phyloP scores from a whole-genome alignment of 225 moss, liverwort and hornwort species.

The Sphagnum contortum region DNA sequence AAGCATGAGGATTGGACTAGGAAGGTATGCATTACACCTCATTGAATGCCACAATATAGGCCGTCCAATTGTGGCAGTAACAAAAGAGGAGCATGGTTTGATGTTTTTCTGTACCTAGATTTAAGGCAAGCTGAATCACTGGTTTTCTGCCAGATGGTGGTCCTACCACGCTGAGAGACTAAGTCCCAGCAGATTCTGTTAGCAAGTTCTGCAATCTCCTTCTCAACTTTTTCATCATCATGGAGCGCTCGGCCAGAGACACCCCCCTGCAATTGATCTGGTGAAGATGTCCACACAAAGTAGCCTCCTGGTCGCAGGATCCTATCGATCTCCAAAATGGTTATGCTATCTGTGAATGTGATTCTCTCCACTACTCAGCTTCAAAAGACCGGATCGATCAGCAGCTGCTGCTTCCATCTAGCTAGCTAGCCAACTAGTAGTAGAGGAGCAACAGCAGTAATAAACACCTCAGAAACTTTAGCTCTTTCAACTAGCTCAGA shows the following conservation, averaged over 20 bases:
- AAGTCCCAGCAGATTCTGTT: constrained; percentile 29
- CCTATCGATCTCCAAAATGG: constrained; percentile 35
- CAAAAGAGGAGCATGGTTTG: too few relatives aligned
- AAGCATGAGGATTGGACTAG: too few relatives aligned
- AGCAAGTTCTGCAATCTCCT: constrained; percentile 18
- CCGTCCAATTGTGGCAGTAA: too few relatives aligned
- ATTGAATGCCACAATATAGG: too few relatives aligned
- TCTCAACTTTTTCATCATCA: constrained; percentile 3
- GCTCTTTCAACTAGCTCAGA: too few relatives aligned
- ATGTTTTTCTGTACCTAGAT: not conserved
- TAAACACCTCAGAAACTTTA: too few relatives aligned
- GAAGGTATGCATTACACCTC: too few relatives aligned
- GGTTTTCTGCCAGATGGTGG: constrained; percentile 30
- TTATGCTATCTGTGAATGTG: constrained; percentile 18
- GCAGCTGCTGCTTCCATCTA: too few relatives aligned
- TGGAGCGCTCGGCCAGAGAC: not conserved
- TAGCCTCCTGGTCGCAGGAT: constrained; percentile 38
- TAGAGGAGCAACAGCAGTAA: too few relatives aligned
- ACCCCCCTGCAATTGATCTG: not conserved
- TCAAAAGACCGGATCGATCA: too few relatives aligned
- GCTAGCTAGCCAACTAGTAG: too few relatives aligned
- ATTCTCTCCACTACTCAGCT: too few relatives aligned
- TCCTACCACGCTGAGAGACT: constrained; percentile 8
- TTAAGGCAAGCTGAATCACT: not conserved
- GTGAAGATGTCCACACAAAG: constrained; percentile 19